Base-by-base conservation (phyloP, 306 rosid species). In the Cotoneaster glaucophyllus region DNA sequence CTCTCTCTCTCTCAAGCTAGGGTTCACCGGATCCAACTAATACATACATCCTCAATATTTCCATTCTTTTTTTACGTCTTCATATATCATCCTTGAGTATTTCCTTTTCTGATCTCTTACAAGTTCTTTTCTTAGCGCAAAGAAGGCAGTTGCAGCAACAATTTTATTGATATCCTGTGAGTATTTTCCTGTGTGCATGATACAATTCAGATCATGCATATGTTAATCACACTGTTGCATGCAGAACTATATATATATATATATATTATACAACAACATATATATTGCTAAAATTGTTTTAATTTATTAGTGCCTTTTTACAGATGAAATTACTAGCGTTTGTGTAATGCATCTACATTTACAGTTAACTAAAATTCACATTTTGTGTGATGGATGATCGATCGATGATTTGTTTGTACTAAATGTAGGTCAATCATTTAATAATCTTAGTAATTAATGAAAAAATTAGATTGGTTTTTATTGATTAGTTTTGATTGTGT, bases 141-240 rank as follows among this genome's bases (percentile, higher is more conserved):
- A 26, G 37, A 26, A 61, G 34, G 31, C 75, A 80, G 21, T 18
- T 50, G 74, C 82, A 75, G 70, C 80, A 82, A 79, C 76, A 66
- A 76, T 70, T 70, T 74, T 77, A 64, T 22, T 52, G 37, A 17
- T 70, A 50, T 32, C 74, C 88, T 82, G 90, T 88, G 87, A 88
- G 90, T 86, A 52, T 68, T 6, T 45, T 54, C 32, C 5, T 34
- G 8, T 74, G 56, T 44, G 9, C 22, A 11, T 25, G 18, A 22
- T 61, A 61, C 1, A 13, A 58, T 54, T 54, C 65, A 14, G 28
- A 12, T 61, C 32, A 24, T 13, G 29, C 14, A 12, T 61, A 25
- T 28, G 9, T 61, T 18, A 17, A 50, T 50, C 54, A 2, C 21
- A 50, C 18, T 50, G 21, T 18, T 15, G 13, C 61, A 54, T 54